These are phyloP conservation scores for Paratinospora sagittata DNA, from an alignment of 164 flowering plant genomes.

Conservation along the genomic window DNA sequence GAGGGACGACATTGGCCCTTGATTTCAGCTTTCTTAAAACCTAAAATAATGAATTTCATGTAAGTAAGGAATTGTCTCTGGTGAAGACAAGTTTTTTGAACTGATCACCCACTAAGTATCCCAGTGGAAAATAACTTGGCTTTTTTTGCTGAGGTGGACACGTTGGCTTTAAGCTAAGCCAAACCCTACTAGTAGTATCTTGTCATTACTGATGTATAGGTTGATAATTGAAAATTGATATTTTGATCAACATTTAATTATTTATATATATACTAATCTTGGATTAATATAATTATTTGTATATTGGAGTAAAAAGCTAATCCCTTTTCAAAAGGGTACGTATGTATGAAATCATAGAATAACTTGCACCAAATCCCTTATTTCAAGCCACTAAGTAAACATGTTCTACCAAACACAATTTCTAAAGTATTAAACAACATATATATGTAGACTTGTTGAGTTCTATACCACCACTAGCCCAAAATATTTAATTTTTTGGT, in stretches of 20 bases:
- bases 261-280: not conserved
- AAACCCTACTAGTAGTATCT: not conserved
- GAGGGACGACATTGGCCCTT: constrained; percentile 13
- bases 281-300: not conserved
- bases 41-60: constrained; percentile 11
- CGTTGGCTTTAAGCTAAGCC: not conserved
- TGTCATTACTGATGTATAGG: not conserved
- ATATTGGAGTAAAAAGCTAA: not conserved
- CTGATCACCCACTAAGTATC: constrained; percentile 21
- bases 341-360: not conserved
- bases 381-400: not conserved
- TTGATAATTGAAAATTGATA: not conserved
- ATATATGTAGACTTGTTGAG: not conserved
- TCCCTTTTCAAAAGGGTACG: not conserved
- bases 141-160: constrained; percentile 16
- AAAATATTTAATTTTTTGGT: no score
- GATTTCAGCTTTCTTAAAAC: constrained; percentile 12
- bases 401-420: not conserved
- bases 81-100: constrained; percentile 23
- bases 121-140: constrained; percentile 16
- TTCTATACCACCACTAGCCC: not conserved
- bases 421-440: not conserved
- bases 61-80: constrained; percentile 17
- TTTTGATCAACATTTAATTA: not conserved
- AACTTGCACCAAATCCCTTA: not conserved